These are phyloP conservation scores for Cladosporium sp. DNA, from an alignment of 2,329 filamentous ascomycete genomes.

Conservation along the genomic window DNA sequence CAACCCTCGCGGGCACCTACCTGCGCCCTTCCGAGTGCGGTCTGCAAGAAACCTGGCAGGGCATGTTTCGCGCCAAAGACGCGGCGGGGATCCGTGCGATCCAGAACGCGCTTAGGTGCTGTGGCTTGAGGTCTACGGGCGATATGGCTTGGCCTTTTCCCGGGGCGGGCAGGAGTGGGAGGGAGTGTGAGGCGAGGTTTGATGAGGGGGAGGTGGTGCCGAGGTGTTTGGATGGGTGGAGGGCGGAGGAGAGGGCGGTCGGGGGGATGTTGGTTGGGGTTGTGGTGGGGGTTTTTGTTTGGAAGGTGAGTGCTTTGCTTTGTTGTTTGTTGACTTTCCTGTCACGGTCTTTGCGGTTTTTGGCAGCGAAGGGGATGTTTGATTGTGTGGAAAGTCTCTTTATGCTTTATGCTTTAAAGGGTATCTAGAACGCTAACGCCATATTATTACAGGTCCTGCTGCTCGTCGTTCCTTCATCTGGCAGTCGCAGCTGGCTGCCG, in stretches of 20 bases:
- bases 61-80: conserved; percentile 50
- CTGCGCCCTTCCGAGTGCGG: conserved; percentile 45
- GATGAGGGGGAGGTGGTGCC: conserved; percentile 34
- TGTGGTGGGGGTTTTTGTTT: conserved; percentile 48
- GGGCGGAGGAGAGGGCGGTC: conserved; percentile 47
- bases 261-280: conserved; percentile 54
- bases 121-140: conserved; percentile 53
- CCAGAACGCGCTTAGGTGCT: conserved; percentile 63
- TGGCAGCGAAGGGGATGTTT: neutral
- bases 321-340: neutral
- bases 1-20: conserved; percentile 43
- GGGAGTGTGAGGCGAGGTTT: conserved; percentile 46
- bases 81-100: conserved; percentile 50
- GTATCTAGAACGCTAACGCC: conserved; percentile 4
- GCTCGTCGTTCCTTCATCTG: conserved; percentile 21
- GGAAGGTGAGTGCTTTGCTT: conserved; percentile 47
- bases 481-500: conserved; percentile 27
- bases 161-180: conserved; percentile 25
- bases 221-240: conserved; percentile 54
- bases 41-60: conserved; percentile 54
- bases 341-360: no score
- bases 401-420: neutral
- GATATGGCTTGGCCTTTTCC: conserved; percentile 63
- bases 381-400: neutral
- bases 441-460: neutral